A percentile compares a stretch with the other conserved stretches of the same genome.
Evolutionary conservation across 306 rosid species (phyloP).

Genomic region (Fragaria ananassa): DNA sequence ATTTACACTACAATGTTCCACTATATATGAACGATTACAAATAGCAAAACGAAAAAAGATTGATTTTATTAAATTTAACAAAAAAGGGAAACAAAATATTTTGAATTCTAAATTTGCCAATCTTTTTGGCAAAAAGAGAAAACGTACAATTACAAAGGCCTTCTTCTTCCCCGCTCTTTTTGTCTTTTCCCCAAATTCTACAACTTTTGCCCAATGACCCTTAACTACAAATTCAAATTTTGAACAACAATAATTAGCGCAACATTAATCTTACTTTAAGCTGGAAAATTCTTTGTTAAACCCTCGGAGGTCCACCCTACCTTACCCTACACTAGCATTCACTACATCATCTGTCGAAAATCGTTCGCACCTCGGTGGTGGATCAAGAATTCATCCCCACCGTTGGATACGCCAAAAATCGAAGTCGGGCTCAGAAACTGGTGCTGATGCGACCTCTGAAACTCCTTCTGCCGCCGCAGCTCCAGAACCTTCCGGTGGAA

Average conservation of each 20-base stretch:
- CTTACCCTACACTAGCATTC: constrained; percentile 36
- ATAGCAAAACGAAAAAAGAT: too few species aligned
- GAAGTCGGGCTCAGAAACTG: constrained; percentile 53
- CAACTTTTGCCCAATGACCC: constrained; percentile 5
- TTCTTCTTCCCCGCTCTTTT: constrained; percentile 21
- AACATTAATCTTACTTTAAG: constrained; percentile 4
- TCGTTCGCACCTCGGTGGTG: constrained; percentile 51
- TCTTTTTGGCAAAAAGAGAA: constrained; percentile 36
- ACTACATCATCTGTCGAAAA: constrained; percentile 62
- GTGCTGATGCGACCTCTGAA: constrained; percentile 33
- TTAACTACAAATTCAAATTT: constrained; percentile 42
- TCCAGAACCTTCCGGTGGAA: constrained; percentile 50
- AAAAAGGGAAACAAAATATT: constrained; percentile 10
- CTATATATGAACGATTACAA: too few species aligned
- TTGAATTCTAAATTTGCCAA: constrained; percentile 42
- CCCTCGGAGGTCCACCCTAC: constrained; percentile 31
- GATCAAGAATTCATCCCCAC: constrained; percentile 67
- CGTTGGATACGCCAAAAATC: constrained; percentile 78
- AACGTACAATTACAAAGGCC: constrained; percentile 27
- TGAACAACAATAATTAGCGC: constrained; percentile 34
- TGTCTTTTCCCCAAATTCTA: constrained; percentile 28
- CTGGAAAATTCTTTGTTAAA: constrained; percentile 22
- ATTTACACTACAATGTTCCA: not conserved
- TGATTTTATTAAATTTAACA: constrained; percentile 5
- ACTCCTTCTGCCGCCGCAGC: constrained; percentile 45